Base-by-base conservation (phyloP, 176 grass and related monocot species). In the Bromus sterilis region DNA sequence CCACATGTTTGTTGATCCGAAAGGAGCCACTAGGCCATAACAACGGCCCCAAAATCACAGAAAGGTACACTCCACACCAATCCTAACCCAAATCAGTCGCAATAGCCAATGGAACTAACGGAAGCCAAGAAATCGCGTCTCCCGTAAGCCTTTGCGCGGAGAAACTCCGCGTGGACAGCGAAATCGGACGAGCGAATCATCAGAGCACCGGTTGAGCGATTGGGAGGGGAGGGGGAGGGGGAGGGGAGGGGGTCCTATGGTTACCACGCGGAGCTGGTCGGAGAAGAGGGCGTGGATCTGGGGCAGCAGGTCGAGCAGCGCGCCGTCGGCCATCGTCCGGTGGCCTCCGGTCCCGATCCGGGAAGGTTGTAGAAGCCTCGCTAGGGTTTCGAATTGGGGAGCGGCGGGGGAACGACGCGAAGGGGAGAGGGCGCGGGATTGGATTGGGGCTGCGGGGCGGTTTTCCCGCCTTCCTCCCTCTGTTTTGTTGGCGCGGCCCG, bases 211-310 rank as follows among this genome's bases (percentile, higher is more conserved):
- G 63, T 5, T 9, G 18, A 23, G 39, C 9, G 14, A 18, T 4
- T 4, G 1, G 43, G 41, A 15, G 36, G 36, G 36, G 6, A 7
- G 6, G 36, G 36, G 36, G 36, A 5, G 35, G 35, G 35, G 35
- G 35, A 5, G 35, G 35, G 35, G 35, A 6, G 35, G 42, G 24
- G 3, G 2, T 58, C 49, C 33, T 37, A 24, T 6, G 9, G 9
- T 90, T 87, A 99, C 96, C 93, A 99, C 96, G 78, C 94, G 89
- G 67, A 95, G 96, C 63, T 87, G 91, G 81, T 99, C 93, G 74
- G 89, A 86, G 85, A 95, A 92, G 77, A 99, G 91, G 60, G 91
- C 86, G 53, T 89, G 96, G 87, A 99, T 88, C 86, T 87, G 97
- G 60, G 91, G 82, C 30, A 99, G 84, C 68, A 95, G 81, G 71